Evolutionary conservation across 2,329 filamentous ascomycete genomes (phyloP).

Genomic region (Rhexocercosporidium sp.): DNA sequence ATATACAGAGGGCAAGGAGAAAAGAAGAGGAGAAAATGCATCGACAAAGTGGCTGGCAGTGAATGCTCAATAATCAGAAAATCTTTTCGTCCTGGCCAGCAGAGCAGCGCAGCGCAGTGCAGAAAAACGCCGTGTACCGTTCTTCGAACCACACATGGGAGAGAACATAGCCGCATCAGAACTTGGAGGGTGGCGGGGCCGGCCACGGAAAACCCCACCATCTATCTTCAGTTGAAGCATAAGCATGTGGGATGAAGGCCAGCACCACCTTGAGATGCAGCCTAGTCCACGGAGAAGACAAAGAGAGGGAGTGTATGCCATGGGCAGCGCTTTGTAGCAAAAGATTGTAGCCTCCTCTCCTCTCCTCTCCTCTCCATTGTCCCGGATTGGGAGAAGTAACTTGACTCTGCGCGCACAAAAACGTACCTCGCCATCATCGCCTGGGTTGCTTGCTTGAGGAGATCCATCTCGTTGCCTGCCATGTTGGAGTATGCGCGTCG

Average conservation of each 20-base stretch:
- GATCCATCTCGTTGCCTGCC: slow-evolving; percentile 41
- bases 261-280: background rate
- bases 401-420: slow-evolving; percentile 9
- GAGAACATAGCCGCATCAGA: background rate
- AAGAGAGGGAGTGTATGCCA: background rate
- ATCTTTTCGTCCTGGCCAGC: slow-evolving; percentile 25
- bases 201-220: slow-evolving; percentile 8
- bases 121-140: slow-evolving; percentile 26
- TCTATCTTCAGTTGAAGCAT: background rate
- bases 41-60: background rate
- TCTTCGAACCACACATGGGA: too few species aligned
- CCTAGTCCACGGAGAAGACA: background rate
- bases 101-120: slow-evolving; percentile 4
- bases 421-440: slow-evolving; percentile 45
- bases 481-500: slow-evolving; percentile 30
- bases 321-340: background rate
- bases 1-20: background rate
- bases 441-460: slow-evolving; percentile 44
- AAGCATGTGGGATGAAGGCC: slow-evolving; percentile 9
- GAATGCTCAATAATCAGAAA: slow-evolving; percentile 27
- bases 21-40: slow-evolving; percentile 12
- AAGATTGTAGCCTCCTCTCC: slow-evolving; percentile 1
- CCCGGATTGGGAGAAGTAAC: background rate
- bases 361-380: background rate
- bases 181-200: background rate